These are phyloP conservation scores for Exophiala sp. DNA, from an alignment of 2,329 filamentous ascomycete species.

Conservation along the genomic window DNA sequence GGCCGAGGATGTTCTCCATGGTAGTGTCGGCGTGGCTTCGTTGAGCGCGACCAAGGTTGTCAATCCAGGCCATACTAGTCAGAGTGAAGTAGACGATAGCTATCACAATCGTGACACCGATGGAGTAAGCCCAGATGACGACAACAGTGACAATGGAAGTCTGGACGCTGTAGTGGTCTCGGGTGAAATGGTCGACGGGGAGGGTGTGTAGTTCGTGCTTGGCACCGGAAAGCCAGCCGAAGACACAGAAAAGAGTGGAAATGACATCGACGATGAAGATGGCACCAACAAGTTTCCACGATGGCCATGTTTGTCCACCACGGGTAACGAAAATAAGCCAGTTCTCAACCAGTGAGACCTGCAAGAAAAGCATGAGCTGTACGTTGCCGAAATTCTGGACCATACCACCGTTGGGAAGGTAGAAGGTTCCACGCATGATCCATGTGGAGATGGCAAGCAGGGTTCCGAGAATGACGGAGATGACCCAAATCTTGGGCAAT, in stretches of 20 bases:
- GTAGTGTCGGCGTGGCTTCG: conserved; percentile 48
- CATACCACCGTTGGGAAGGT: conserved; percentile 63
- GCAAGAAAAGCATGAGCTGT: conserved; percentile 77
- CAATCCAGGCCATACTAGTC: conserved; percentile 41
- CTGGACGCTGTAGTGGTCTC: conserved; percentile 29
- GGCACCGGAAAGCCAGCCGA: conserved; percentile 64
- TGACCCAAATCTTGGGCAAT: conserved; percentile 74
- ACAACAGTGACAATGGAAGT: conserved; percentile 49
- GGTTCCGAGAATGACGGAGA: conserved; percentile 61
- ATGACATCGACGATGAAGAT: conserved; percentile 67
- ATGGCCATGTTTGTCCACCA: conserved; percentile 68
- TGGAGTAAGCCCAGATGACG: conserved; percentile 50
- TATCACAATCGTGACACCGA: conserved; percentile 49
- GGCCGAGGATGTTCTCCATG: conserved; percentile 50
- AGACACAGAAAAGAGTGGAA: conserved; percentile 67
- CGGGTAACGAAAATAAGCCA: conserved; percentile 97
- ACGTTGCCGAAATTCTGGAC: conserved; percentile 69
- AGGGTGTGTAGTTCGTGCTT: conserved; percentile 40
- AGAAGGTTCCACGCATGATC: conserved; percentile 66
- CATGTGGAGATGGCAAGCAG: conserved; percentile 66
- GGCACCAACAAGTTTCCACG: conserved; percentile 65
- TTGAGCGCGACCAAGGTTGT: conserved; percentile 49
- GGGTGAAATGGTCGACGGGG: conserved; percentile 18
- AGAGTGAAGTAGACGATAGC: conserved; percentile 49
- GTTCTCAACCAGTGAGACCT: conserved; percentile 89